phyloP scores from a whole-genome alignment of 179 eudicot species.

The Camellia oleifera region DNA sequence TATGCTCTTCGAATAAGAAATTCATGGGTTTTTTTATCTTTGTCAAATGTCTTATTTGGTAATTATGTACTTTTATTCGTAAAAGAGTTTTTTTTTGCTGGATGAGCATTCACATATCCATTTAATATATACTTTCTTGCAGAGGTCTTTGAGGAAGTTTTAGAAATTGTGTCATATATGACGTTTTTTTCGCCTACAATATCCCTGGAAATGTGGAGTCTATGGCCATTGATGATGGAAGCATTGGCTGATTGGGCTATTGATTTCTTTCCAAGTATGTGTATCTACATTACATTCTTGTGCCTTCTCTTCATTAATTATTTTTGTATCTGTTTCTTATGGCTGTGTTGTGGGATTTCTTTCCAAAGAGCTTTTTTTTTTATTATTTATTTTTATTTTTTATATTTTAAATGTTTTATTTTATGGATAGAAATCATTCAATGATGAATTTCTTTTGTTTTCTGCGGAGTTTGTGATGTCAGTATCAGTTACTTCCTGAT shows the following conservation, averaged over 20 bases:
- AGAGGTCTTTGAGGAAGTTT: slow-evolving; percentile 98
- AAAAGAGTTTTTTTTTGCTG: neutral
- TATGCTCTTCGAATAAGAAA: neutral
- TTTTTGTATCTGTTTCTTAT: neutral
- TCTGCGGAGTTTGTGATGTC: neutral
- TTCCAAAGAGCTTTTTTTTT: neutral
- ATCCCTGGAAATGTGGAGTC: slow-evolving; percentile 97
- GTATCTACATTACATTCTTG: neutral
- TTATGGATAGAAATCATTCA: neutral
- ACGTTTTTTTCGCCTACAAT: slow-evolving; percentile 93
- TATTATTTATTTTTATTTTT: too few relatives aligned
- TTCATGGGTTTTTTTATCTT: neutral
- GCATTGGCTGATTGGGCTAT: slow-evolving; percentile 98
- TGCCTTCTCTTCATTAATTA: neutral
- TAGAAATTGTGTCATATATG: slow-evolving; percentile 98
- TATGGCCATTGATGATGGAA: slow-evolving; percentile 98
- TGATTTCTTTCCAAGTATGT: slow-evolving; percentile 73
- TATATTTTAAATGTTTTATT: neutral
- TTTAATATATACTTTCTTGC: slow-evolving; percentile 25
- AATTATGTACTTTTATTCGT: neutral
- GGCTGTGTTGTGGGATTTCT: neutral
- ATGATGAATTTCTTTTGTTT: neutral
- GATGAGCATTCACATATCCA: neutral
- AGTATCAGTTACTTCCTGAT: neutral
- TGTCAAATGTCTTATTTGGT: neutral